Evolutionary conservation across 116 monocot species (phyloP).

Genomic region (Zostera marina): DNA sequence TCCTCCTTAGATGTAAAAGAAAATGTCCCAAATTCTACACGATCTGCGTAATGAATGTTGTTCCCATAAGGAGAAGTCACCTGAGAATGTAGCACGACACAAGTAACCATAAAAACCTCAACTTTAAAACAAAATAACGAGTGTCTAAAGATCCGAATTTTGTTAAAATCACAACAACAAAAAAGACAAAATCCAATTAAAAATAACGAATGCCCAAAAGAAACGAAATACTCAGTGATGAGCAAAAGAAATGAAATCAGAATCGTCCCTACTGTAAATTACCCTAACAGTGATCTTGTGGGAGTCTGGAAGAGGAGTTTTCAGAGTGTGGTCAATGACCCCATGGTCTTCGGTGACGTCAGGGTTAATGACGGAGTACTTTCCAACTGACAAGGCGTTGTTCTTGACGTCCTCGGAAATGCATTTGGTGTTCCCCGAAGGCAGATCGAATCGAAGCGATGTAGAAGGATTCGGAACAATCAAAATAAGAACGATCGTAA

Average conservation of each 20-base stretch:
- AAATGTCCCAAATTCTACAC: constrained; percentile 61
- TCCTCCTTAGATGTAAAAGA: constrained; percentile 65
- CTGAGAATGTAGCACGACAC: constrained; percentile 12
- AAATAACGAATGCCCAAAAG: not conserved
- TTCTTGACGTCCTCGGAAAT: constrained; percentile 90
- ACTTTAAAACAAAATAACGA: not conserved
- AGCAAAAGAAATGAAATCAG: not conserved
- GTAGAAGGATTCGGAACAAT: constrained; percentile 6
- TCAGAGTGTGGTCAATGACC: not conserved
- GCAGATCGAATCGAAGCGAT: constrained; percentile 73
- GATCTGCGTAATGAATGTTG: constrained; percentile 52
- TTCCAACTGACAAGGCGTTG: constrained; percentile 84
- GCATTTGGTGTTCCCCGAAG: constrained; percentile 83
- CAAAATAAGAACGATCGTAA: constrained; percentile 2
- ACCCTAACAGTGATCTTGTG: constrained; percentile 66
- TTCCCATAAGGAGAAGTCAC: constrained; percentile 83
- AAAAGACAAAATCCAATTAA: not conserved
- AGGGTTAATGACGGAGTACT: constrained; percentile 67
- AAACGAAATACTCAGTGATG: too few relatives aligned
- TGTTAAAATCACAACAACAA: not conserved
- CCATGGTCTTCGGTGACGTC: constrained; percentile 21
- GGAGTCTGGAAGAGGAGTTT: constrained; percentile 45
- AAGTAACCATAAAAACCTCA: not conserved
- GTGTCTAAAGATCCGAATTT: not conserved
- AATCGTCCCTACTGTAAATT: not conserved